These are phyloP conservation scores for Mortierella claussenii DNA, from an alignment of 192 early-diverging fungal genomes.

Conservation along the genomic window DNA sequence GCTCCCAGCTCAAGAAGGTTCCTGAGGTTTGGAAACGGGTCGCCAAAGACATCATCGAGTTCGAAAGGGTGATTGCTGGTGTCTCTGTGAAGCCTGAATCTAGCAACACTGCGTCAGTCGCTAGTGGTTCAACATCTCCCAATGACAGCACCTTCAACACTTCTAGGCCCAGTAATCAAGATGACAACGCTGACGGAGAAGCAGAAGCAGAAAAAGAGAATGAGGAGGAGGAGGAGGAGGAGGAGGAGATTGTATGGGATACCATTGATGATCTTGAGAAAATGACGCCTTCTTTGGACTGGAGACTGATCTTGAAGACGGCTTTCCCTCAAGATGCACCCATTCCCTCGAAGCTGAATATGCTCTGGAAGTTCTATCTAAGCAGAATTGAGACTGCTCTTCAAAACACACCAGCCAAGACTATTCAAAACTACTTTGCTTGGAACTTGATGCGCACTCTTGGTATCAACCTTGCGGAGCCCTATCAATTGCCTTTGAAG, in stretches of 20 bases:
- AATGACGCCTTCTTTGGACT: constrained; percentile 43
- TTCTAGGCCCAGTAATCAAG: too few relatives aligned
- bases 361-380: constrained; percentile 22
- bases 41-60: constrained; percentile 57
- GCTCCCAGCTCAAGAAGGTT: constrained; percentile 2
- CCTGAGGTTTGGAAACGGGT: constrained; percentile 24
- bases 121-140: too few relatives aligned
- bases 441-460: constrained; percentile 53
- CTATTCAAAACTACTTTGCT: constrained; percentile 58
- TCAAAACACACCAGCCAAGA: constrained; percentile 5
- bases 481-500: constrained; percentile 29
- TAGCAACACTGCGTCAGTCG: too few relatives aligned
- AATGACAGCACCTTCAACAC: too few relatives aligned
- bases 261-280: constrained; percentile 19
- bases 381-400: too few relatives aligned
- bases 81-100: neutral
- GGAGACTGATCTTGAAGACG: constrained; percentile 48
- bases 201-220: neutral
- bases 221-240: neutral
- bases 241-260: neutral
- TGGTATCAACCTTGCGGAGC: constrained; percentile 34
- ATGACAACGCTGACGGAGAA: too few relatives aligned
- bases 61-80: constrained; percentile 63
- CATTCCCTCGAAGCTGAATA: constrained; percentile 28
- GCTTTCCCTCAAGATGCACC: constrained; percentile 34